These are phyloP conservation scores for Yamadazyma tumulicola DNA, from an alignment of 805 yeast species.

Conservation along the genomic window DNA sequence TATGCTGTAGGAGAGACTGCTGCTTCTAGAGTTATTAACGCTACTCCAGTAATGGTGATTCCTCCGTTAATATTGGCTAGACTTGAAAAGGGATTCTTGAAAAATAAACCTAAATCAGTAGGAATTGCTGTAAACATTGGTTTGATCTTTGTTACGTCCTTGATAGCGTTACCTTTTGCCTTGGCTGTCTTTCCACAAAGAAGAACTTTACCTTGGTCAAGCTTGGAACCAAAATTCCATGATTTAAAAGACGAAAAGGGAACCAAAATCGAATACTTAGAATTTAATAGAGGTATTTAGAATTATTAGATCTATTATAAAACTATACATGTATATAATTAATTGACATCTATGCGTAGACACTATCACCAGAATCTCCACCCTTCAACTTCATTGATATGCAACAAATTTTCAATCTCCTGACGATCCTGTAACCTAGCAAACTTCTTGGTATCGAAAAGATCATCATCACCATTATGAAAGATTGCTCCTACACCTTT, in stretches of 20 bases:
- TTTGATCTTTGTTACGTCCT: constrained; percentile 78
- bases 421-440: constrained; percentile 36
- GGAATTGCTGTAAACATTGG: constrained; percentile 81
- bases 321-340: constrained; percentile 3
- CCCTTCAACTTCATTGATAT: constrained; percentile 36
- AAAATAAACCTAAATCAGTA: constrained; percentile 60
- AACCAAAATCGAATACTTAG: constrained; percentile 52
- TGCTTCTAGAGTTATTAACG: constrained; percentile 88
- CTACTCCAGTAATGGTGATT: constrained; percentile 95
- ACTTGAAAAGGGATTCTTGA: constrained; percentile 66
- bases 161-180: constrained; percentile 89
- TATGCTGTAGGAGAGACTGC: constrained; percentile 98
- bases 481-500: constrained; percentile 69
- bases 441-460: constrained; percentile 35
- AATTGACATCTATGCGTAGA: neutral
- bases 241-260: constrained; percentile 63
- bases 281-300: constrained; percentile 92
- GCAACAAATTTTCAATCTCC: constrained; percentile 47
- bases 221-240: constrained; percentile 64
- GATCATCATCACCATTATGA: constrained; percentile 4
- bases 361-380: constrained; percentile 66
- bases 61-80: constrained; percentile 85
- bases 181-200: constrained; percentile 94
- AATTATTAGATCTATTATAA: neutral
- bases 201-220: constrained; percentile 53